A percentile compares a stretch with the other conserved stretches of the same genome.
These are phyloP conservation scores for Colletotrichum salicis DNA, from an alignment of 2,329 filamentous ascomycete genomes.

Conservation along the genomic window DNA sequence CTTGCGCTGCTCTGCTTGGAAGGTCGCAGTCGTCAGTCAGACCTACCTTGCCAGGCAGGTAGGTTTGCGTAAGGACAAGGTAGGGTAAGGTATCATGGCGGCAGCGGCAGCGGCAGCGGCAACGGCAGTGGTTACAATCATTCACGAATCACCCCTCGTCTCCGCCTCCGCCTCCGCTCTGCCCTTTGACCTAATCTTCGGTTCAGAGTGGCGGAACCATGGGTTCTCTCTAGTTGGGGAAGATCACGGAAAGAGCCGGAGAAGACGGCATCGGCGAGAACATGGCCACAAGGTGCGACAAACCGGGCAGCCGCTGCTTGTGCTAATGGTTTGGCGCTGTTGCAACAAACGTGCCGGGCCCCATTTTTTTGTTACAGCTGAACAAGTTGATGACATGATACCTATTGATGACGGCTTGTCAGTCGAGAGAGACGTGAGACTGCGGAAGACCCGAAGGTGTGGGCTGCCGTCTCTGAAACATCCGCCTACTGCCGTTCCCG, in stretches of 20 bases:
- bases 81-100: neutral
- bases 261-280: neutral
- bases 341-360: neutral
- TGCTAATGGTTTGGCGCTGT: neutral
- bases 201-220: neutral
- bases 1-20: neutral
- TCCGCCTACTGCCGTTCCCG: neutral
- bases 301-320: neutral
- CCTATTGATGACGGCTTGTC: neutral
- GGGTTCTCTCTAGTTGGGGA: neutral
- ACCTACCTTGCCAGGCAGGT: neutral
- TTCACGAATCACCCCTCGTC: neutral
- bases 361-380: neutral
- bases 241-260: neutral
- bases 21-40: neutral
- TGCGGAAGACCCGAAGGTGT: neutral
- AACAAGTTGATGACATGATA: neutral
- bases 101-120: neutral
- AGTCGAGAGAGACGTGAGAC: too few relatives aligned
- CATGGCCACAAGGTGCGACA: constrained; percentile 2
- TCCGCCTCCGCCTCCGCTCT: neutral
- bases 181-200: neutral
- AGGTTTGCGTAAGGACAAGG: neutral
- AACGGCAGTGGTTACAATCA: neutral
- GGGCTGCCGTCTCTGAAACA: constrained; percentile 10